Base-by-base conservation (phyloP, 2,329 filamentous ascomycete genomes). In the Cadophora sp. region DNA sequence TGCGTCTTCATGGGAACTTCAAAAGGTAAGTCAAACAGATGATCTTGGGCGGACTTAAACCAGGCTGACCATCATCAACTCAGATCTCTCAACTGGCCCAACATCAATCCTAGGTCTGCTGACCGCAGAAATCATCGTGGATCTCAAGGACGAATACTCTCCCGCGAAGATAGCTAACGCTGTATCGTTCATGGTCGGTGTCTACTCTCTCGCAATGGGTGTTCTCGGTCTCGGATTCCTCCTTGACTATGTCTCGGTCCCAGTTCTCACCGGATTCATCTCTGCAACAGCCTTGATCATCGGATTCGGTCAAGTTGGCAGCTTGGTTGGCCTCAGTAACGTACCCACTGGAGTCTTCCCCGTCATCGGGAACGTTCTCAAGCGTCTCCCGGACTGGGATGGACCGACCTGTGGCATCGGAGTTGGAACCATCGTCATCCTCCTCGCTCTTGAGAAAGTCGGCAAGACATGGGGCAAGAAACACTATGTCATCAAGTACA, bases 261-360 rank as follows among this genome's bases (percentile, higher is more conserved):
- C 88, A 0, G 86, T 90, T 1, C 81, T 91, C 0, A 87, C 82
- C 7, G 88, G 88, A 4, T 90, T 90, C 78, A 89, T 91, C 71
- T 88, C 87, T 0, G 87, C 88, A 1, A 87, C 88, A 1, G 88
- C 87, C 27, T 84, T 91, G 58, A 88, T 87, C 36, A 90, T 91
- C 73, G 84, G 86, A 24, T 83, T 89, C 59, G 87, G 86, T n/a
- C 88, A 91, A 74, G 83, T 91, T 7, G 62, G 62, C 13, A 65
- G 55, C 36, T 45, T 65, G 4, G 62, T 65, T 16, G 62, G 65
- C 11, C 81, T 87, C 11, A 56, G 30, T 16, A 79, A 81, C 30
- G 81, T 86, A 0, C 81, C 83, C 2, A 81, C 81, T 30, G 83
- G 83, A 1, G 83, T 86, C 1, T 86, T 86, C 5, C 80, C 80